Percentiles rank a stretch among this genome's conserved stretches.
These are phyloP conservation scores for Russula compacta DNA, from an alignment of 768 basidiomycete species.

Conservation along the genomic window DNA sequence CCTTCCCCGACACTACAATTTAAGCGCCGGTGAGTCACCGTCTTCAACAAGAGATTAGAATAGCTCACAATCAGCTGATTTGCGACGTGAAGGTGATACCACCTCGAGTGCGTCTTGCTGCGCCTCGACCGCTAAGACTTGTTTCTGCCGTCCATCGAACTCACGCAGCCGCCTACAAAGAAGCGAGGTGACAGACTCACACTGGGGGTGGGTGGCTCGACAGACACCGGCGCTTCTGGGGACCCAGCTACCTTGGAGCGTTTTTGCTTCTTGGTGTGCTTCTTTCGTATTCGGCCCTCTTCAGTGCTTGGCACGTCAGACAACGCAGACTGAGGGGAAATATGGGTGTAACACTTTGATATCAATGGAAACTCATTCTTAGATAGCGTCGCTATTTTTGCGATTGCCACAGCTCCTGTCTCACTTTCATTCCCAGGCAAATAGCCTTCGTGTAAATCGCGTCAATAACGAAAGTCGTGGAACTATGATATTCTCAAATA, in stretches of 20 bases:
- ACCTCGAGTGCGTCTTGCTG: not conserved
- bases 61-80: not conserved
- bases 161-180: not conserved
- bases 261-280: too few relatives aligned
- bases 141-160: not conserved
- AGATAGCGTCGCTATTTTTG: not conserved
- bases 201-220: not conserved
- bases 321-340: not conserved
- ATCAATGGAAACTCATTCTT: not conserved
- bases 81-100: not conserved
- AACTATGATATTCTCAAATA: not conserved
- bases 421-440: not conserved
- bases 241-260: too few relatives aligned
- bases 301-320: not conserved
- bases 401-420: not conserved
- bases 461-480: not conserved
- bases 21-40: not conserved
- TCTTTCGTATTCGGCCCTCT: not conserved
- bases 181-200: not conserved
- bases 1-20: slow-evolving; percentile 23
- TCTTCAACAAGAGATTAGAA: not conserved
- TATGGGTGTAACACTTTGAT: not conserved
- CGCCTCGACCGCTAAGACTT: not conserved
- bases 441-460: not conserved
- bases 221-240: too few relatives aligned